A percentile compares a stretch with the other conserved stretches of the same genome.
phyloP scores from a whole-genome alignment of 208 protist species.

The Wallacemonas sp. region DNA sequence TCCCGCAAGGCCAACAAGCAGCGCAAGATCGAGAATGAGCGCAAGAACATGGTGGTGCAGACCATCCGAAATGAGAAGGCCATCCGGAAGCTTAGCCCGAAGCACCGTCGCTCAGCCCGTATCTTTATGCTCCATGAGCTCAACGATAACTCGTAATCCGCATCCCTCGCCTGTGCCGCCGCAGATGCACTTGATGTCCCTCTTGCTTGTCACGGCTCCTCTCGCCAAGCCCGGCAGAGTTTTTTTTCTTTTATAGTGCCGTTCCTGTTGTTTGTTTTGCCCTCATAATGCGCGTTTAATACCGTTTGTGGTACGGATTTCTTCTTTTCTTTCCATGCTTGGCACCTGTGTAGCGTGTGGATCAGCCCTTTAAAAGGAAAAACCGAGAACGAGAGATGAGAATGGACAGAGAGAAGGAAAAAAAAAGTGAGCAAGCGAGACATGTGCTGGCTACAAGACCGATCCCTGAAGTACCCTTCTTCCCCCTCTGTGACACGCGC shows the following conservation, averaged over 20 bases:
- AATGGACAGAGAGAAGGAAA: too few relatives aligned
- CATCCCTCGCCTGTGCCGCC: background rate
- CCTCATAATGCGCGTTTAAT: constrained; percentile 8
- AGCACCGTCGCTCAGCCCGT: constrained; percentile 82
- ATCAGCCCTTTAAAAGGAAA: too few relatives aligned
- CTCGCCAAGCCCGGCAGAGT: too few relatives aligned
- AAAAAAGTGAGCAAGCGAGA: too few relatives aligned
- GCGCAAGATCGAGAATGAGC: constrained; percentile 85
- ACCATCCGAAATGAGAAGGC: constrained; percentile 91
- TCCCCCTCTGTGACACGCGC: too few relatives aligned
- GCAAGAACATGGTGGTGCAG: constrained; percentile 92
- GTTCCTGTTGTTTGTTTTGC: background rate
- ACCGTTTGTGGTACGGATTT: background rate
- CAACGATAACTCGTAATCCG: constrained; percentile 25
- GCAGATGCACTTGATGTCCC: background rate
- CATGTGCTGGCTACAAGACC: too few relatives aligned
- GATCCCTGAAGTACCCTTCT: too few relatives aligned
- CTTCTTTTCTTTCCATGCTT: constrained; percentile 4
- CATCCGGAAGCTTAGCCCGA: constrained; percentile 88
- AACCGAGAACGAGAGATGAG: too few relatives aligned
- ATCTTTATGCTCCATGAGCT: constrained; percentile 92
- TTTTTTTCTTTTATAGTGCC: background rate
- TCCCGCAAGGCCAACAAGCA: constrained; percentile 81
- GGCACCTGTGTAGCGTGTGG: too few relatives aligned
- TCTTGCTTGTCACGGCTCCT: too few relatives aligned